Evolutionary conservation across 352 stramenopile species (phyloP).

Genomic region (Phytophthora sansomeana): DNA sequence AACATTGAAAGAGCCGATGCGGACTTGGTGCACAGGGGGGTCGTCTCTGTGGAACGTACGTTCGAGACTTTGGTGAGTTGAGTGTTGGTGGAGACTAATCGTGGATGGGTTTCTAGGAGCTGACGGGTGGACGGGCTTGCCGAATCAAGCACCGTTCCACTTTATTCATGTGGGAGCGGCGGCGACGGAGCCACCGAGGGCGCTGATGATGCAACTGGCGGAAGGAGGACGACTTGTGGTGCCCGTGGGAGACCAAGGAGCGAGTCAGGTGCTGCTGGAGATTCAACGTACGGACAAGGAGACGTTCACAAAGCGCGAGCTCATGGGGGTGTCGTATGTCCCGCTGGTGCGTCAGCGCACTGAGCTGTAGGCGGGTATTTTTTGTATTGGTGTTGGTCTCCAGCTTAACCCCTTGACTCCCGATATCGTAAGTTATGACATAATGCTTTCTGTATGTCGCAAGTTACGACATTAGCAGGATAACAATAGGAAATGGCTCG

Average conservation of each 20-base stretch:
- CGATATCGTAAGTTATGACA: too few species aligned
- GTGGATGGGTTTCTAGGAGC: conserved; percentile 37
- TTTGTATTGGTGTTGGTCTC: too few species aligned
- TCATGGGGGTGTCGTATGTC: conserved; percentile 84
- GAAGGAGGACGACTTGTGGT: conserved; percentile 93
- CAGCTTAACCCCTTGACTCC: too few species aligned
- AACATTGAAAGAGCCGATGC: conserved; percentile 88
- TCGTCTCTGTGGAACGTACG: conserved; percentile 63
- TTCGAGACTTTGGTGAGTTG: not conserved
- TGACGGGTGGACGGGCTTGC: conserved; percentile 94
- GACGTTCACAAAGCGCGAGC: conserved; percentile 54
- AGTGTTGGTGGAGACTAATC: not conserved
- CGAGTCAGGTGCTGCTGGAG: conserved; percentile 79
- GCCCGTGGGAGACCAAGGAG: conserved; percentile 84
- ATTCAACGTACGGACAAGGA: conserved; percentile 57
- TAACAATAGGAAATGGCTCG: too few species aligned
- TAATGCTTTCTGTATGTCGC: too few species aligned
- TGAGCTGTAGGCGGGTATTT: conserved; percentile 33
- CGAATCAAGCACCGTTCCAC: conserved; percentile 92
- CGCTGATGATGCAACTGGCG: conserved; percentile 89
- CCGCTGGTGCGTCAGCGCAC: conserved; percentile 71
- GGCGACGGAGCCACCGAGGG: conserved; percentile 84
- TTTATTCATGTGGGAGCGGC: conserved; percentile 98
- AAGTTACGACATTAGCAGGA: too few species aligned
- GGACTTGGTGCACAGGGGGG: conserved; percentile 77